These are phyloP conservation scores for Achlya hypogyna DNA, from an alignment of 352 stramenopile genomes.

Conservation along the genomic window DNA sequence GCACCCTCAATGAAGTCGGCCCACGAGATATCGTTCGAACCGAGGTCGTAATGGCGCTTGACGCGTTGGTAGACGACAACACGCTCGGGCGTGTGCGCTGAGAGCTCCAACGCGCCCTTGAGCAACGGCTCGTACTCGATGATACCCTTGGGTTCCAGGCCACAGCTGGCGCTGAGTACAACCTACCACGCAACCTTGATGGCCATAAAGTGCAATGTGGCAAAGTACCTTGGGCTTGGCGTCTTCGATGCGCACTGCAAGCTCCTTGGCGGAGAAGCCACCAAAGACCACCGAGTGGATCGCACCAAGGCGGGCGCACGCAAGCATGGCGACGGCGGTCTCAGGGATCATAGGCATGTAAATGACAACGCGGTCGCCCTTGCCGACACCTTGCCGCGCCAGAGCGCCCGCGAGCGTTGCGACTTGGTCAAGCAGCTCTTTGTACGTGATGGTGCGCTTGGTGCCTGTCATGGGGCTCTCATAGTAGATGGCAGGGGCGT, in stretches of 20 bases:
- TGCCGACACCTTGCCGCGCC: conserved; percentile 47
- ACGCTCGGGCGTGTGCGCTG: conserved; percentile 41
- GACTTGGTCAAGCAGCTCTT: conserved; percentile 63
- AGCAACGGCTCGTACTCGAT: conserved; percentile 70
- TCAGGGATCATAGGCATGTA: conserved; percentile 99
- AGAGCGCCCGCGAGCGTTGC: conserved; percentile 50
- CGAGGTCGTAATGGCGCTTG: conserved; percentile 36
- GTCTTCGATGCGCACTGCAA: conserved; percentile 79
- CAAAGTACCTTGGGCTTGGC: conserved; percentile 44
- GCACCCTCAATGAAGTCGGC: conserved; percentile 38
- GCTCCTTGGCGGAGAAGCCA: conserved; percentile 76
- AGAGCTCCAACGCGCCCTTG: conserved; percentile 57
- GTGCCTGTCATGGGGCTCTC: conserved; percentile 48
- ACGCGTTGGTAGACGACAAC: conserved; percentile 69
- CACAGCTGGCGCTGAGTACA: conserved; percentile 60
- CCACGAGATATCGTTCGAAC: conserved; percentile 45
- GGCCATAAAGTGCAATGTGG: not conserved
- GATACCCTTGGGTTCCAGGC: conserved; percentile 59
- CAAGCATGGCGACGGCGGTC: conserved; percentile 96
- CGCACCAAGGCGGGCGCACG: conserved; percentile 95
- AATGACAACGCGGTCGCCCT: conserved; percentile 94
- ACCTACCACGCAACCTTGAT: conserved; percentile 23
- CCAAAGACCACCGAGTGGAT: conserved; percentile 91
- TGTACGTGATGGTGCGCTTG: conserved; percentile 62
- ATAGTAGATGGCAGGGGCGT: conserved; percentile 45